Conservation (phyloP, 257 asterid genomes). For the Solanum pimpinellifolium region DNA sequence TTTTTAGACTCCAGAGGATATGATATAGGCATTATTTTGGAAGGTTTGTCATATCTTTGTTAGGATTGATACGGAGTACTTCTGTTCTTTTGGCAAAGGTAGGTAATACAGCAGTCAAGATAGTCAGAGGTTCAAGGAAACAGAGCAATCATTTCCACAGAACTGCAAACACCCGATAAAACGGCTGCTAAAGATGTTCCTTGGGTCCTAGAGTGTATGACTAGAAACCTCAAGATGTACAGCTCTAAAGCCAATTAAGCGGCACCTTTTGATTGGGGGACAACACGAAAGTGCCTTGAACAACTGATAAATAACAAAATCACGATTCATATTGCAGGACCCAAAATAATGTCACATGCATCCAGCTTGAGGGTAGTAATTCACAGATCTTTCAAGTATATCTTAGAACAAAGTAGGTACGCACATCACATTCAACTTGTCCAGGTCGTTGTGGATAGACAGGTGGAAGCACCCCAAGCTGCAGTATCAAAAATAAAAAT, state of each 20-base stretch:
- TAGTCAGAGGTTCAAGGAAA: background rate
- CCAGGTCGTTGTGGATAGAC: conserved; percentile 92
- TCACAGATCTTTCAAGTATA: background rate
- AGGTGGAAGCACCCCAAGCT: conserved; percentile 56
- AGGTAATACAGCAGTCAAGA: background rate
- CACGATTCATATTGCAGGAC: background rate
- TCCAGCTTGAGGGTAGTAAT: background rate
- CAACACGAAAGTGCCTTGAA: background rate
- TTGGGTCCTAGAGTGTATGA: background rate
- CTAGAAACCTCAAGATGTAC: background rate
- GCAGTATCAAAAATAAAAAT: conserved; percentile 31
- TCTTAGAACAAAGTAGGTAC: conserved; percentile 16
- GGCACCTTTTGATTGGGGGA: background rate
- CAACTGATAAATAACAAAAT: background rate
- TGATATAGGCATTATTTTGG: background rate
- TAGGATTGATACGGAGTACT: background rate
- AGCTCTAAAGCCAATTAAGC: background rate
- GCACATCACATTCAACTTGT: conserved; percentile 81
- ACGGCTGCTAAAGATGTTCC: background rate
- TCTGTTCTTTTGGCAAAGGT: background rate
- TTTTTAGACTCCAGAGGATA: background rate
- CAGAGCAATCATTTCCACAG: background rate
- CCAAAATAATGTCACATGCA: background rate
- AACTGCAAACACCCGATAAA: background rate
- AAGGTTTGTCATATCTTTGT: background rate